These are phyloP conservation scores for Candida berthetii DNA, from an alignment of 805 yeast species.

Conservation along the genomic window DNA sequence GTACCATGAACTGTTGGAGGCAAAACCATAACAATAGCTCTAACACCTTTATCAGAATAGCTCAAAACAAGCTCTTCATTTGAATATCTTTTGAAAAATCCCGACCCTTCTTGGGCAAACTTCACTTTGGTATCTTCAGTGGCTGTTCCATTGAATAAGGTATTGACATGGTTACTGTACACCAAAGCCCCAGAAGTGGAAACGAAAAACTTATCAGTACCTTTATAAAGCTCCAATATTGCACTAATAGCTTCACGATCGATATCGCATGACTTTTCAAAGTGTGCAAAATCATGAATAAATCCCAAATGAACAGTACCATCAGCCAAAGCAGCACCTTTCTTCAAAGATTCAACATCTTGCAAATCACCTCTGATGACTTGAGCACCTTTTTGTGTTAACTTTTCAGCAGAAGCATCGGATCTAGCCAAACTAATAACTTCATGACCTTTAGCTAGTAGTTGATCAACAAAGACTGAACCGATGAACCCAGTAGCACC, in stretches of 20 bases:
- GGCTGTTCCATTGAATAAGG: slow-evolving; percentile 7
- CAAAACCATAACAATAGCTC: slow-evolving; percentile 19
- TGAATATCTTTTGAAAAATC: slow-evolving; percentile 5
- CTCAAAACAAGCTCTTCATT: slow-evolving; percentile 11
- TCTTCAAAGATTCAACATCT: slow-evolving; percentile 21
- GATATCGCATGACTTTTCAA: slow-evolving; percentile 9
- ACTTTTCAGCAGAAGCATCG: slow-evolving; percentile 19
- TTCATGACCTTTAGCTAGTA: slow-evolving; percentile 19
- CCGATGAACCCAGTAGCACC: slow-evolving; percentile 32
- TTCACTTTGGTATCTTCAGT: neutral
- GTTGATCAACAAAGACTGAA: slow-evolving; percentile 12
- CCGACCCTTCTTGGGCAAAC: too few species aligned
- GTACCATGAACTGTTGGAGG: slow-evolving; percentile 29
- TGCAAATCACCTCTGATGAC: slow-evolving; percentile 24
- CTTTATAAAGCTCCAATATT: slow-evolving; percentile 21
- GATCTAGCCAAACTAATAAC: slow-evolving; percentile 28
- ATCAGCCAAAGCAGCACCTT: slow-evolving; percentile 24
- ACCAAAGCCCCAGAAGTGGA: slow-evolving; percentile 17
- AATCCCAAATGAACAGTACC: slow-evolving; percentile 33
- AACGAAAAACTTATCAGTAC: slow-evolving; percentile 20
- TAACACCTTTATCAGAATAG: slow-evolving; percentile 21
- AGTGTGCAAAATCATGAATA: slow-evolving; percentile 23
- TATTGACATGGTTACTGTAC: slow-evolving; percentile 5
- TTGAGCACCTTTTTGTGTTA: slow-evolving; percentile 19
- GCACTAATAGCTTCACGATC: slow-evolving; percentile 23